A percentile compares a stretch with the other conserved stretches of the same genome.
These are phyloP conservation scores for Rhynchosporium secalis DNA, from an alignment of 2,329 filamentous ascomycete genomes.

Conservation along the genomic window DNA sequence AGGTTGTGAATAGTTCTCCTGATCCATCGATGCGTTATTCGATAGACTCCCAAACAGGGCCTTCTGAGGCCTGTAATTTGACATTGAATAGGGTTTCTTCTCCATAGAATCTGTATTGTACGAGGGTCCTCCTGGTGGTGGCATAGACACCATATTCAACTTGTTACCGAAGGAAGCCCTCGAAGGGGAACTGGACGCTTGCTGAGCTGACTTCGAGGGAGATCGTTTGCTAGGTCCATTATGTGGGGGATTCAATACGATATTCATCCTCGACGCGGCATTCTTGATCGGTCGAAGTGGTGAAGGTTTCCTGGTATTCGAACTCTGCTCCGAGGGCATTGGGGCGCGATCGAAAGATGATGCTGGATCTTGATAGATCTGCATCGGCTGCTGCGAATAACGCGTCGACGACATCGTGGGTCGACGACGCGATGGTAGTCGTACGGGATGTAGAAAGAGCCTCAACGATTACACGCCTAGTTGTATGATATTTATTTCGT, in stretches of 20 bases:
- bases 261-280: slow-evolving; percentile 54
- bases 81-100: slow-evolving; percentile 63
- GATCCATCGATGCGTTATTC: slow-evolving; percentile 44
- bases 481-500: slow-evolving; percentile 55
- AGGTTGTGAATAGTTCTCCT: slow-evolving; percentile 55
- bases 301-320: slow-evolving; percentile 33
- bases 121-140: slow-evolving; percentile 57
- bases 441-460: neutral
- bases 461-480: slow-evolving; percentile 28
- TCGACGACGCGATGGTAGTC: slow-evolving; percentile 32
- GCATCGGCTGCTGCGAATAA: slow-evolving; percentile 50
- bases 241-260: slow-evolving; percentile 64
- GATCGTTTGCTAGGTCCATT: slow-evolving; percentile 57
- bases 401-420: slow-evolving; percentile 54
- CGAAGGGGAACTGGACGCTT: slow-evolving; percentile 57
- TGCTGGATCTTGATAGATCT: slow-evolving; percentile 59
- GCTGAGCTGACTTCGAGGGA: slow-evolving; percentile 64
- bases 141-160: slow-evolving; percentile 67
- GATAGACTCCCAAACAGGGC: slow-evolving; percentile 47
- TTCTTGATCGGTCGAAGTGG: slow-evolving; percentile 46
- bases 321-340: slow-evolving; percentile 36
- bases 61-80: slow-evolving; percentile 60
- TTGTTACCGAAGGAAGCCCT: slow-evolving; percentile 62
- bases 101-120: slow-evolving; percentile 66
- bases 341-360: slow-evolving; percentile 43